A percentile compares a stretch with the other conserved stretches of the same genome.
These are phyloP conservation scores for Eragrostis tef DNA, from an alignment of 202 grass and related monocot genomes.

Conservation along the genomic window DNA sequence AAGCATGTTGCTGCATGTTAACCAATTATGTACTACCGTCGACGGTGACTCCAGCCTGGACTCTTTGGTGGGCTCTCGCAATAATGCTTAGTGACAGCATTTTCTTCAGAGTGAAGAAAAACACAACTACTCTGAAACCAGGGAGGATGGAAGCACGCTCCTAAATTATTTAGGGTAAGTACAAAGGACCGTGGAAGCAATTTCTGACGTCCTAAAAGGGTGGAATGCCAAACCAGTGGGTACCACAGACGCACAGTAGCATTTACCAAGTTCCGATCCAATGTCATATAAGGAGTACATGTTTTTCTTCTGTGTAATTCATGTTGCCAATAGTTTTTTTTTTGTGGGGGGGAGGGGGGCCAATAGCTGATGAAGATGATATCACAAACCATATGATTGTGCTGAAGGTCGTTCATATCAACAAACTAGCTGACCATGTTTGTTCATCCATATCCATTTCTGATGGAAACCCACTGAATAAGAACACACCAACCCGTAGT, in stretches of 20 bases:
- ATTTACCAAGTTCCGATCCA: neutral
- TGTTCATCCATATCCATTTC: neutral
- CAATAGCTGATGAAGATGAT: conserved; percentile 6
- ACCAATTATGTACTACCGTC: neutral
- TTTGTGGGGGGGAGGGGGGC: too few species aligned
- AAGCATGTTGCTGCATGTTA: neutral
- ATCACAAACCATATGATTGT: neutral
- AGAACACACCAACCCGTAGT: neutral
- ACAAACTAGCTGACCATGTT: neutral
- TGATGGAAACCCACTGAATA: neutral
- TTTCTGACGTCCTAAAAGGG: neutral
- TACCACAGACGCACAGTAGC: too few species aligned
- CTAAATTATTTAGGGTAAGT: too few species aligned
- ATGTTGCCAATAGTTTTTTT: too few species aligned
- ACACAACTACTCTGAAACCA: neutral
- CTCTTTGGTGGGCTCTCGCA: neutral
- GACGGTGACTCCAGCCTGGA: neutral
- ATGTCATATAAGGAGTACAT: too few species aligned
- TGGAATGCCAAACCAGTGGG: neutral
- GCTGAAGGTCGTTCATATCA: neutral
- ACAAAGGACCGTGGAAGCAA: neutral
- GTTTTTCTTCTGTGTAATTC: too few species aligned
- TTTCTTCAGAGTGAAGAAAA: neutral
- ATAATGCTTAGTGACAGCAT: neutral
- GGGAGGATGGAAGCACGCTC: neutral